Conservation (phyloP, 129 eudicot genomes). For the Chrysanthemum seticuspe region DNA sequence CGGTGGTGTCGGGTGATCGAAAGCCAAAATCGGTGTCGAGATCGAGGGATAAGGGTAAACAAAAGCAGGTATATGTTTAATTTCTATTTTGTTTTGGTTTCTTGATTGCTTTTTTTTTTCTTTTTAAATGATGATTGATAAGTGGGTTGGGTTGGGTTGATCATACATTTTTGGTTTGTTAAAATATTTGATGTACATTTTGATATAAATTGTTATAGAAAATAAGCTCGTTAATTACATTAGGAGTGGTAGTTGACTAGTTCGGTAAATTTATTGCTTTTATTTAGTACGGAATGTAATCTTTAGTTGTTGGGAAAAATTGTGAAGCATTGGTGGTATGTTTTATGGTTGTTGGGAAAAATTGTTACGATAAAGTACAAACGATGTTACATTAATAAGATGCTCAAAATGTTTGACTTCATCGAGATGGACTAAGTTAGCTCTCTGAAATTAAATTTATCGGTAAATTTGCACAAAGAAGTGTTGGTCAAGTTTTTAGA, state of each 20-base stretch:
- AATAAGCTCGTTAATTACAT: too few species aligned
- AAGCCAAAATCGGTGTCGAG: conserved; percentile 4
- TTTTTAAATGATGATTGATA: neutral
- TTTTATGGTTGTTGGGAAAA: neutral
- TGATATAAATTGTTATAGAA: too few species aligned
- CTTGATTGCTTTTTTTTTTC: too few species aligned
- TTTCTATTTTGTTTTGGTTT: neutral
- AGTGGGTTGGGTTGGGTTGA: neutral
- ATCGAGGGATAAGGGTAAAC: conserved; percentile 31
- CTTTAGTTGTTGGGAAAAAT: too few species aligned
- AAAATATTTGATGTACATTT: too few species aligned
- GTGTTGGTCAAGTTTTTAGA: conserved; percentile 7
- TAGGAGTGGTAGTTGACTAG: too few species aligned
- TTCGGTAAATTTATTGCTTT: too few species aligned
- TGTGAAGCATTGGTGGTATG: too few species aligned
- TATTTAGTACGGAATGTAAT: too few species aligned
- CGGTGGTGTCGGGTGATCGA: too few species aligned
- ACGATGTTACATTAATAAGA: neutral
- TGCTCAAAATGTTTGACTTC: neutral
- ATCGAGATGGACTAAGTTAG: neutral
- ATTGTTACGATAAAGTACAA: conserved; percentile 1
- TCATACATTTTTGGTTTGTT: neutral
- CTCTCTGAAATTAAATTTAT: neutral
- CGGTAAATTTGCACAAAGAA: neutral
- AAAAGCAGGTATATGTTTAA: conserved; percentile 48